phyloP scores from a whole-genome alignment of 2,329 filamentous ascomycete species.

The Byssochlamys sp. region DNA sequence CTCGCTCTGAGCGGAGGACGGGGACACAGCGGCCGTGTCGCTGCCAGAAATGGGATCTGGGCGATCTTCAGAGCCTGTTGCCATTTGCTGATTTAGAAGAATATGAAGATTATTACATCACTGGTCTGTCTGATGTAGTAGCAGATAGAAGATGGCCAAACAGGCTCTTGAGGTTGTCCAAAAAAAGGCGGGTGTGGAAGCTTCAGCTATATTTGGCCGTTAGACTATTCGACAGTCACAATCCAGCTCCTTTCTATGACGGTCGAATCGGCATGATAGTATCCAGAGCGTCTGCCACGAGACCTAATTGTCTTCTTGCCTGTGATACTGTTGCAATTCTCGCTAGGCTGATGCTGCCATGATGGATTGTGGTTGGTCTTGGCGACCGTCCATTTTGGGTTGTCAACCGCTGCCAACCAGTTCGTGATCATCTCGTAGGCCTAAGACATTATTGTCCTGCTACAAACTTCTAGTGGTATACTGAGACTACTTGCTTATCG shows the following conservation, averaged over 20 bases:
- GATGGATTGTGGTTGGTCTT: not conserved
- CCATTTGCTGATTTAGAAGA: not conserved
- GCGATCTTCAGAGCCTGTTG: not conserved
- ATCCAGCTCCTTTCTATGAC: not conserved
- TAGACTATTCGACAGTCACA: not conserved
- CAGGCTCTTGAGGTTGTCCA: not conserved
- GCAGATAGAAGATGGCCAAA: not conserved
- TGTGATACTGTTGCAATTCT: not conserved
- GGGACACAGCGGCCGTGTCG: not conserved
- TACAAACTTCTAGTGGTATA: not conserved
- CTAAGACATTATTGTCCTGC: not conserved
- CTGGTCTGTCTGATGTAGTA: not conserved
- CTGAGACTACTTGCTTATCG: not conserved
- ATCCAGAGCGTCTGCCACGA: not conserved
- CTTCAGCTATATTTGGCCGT: not conserved
- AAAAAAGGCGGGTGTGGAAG: not conserved
- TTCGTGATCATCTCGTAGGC: not conserved
- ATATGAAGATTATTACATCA: not conserved
- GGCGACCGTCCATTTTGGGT: not conserved
- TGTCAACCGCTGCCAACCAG: not conserved
- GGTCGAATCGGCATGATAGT: not conserved
- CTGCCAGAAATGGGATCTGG: not conserved
- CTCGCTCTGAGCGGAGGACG: not conserved
- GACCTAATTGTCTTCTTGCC: not conserved
- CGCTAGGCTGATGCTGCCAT: not conserved